Conservation (phyloP, 2,329 filamentous ascomycete genomes). For the Epichloe gansuensis region DNA sequence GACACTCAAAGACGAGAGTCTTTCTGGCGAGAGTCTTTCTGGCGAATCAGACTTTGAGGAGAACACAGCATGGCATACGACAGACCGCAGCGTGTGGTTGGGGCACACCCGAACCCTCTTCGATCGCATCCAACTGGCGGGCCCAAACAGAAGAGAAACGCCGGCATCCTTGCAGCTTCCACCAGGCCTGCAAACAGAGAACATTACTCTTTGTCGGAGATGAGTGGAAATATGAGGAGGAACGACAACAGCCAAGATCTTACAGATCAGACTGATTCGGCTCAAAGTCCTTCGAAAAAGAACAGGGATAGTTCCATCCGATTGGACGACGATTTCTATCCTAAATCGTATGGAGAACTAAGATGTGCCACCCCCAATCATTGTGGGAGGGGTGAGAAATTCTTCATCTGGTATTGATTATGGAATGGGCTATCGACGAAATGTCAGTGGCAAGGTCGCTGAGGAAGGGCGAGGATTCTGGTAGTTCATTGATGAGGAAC, state of each 20-base stretch:
- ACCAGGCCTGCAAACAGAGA: neutral
- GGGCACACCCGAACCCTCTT: slow-evolving; percentile 39
- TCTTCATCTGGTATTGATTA: slow-evolving; percentile 49
- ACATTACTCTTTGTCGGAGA: slow-evolving; percentile 27
- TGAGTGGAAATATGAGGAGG: slow-evolving; percentile 32
- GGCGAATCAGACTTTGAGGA: slow-evolving; percentile 30
- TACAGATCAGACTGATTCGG: neutral
- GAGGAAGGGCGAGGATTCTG: slow-evolving; percentile 46
- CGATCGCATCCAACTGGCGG: slow-evolving; percentile 32
- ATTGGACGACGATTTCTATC: slow-evolving; percentile 35
- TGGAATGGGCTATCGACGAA: slow-evolving; percentile 33
- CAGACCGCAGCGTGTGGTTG: slow-evolving; percentile 9
- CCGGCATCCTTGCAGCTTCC: neutral
- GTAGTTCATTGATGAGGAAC: neutral
- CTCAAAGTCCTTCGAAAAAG: neutral
- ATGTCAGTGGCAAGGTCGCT: slow-evolving; percentile 61
- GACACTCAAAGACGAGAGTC: slow-evolving; percentile 28
- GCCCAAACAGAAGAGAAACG: neutral
- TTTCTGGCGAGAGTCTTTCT: slow-evolving; percentile 23
- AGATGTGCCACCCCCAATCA: slow-evolving; percentile 38
- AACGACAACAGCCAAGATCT: slow-evolving; percentile 34
- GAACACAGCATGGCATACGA: slow-evolving; percentile 21
- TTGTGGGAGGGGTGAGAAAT: slow-evolving; percentile 38
- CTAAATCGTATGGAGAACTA: slow-evolving; percentile 49
- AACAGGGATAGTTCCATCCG: slow-evolving; percentile 37